A percentile compares a stretch with the other conserved stretches of the same genome.
phyloP scores from a whole-genome alignment of 306 rosid species.

The Rosa chinensis region DNA sequence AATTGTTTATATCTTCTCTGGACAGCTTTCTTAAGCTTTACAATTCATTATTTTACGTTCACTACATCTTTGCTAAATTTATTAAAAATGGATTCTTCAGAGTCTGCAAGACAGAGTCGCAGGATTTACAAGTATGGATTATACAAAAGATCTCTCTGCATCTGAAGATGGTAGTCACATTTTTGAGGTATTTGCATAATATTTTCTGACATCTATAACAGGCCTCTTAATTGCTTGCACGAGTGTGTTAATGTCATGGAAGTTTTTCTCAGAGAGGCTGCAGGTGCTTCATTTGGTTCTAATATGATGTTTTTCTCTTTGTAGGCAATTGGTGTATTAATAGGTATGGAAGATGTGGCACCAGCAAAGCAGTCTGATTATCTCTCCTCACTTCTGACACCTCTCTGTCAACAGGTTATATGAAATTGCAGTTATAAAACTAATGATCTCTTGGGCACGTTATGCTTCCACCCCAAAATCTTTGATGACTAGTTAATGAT shows the following conservation, averaged over 20 bases:
- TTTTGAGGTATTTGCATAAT: constrained; percentile 71
- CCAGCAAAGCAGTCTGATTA: constrained; percentile 83
- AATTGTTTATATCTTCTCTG: constrained; percentile 7
- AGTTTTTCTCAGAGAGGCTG: constrained; percentile 15
- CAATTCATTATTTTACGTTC: constrained; percentile 18
- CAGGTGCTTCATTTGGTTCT: constrained; percentile 20
- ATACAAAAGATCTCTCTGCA: constrained; percentile 58
- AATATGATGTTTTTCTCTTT: constrained; percentile 27
- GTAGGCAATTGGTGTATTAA: constrained; percentile 93
- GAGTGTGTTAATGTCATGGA: background rate
- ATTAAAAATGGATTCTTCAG: constrained; percentile 41
- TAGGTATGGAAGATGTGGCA: constrained; percentile 92
- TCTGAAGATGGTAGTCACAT: constrained; percentile 98
- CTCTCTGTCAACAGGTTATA: constrained; percentile 87
- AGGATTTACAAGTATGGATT: constrained; percentile 62
- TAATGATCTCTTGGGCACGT: constrained; percentile 11
- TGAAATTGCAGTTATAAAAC: constrained; percentile 22
- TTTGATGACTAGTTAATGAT: constrained; percentile 5
- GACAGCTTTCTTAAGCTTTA: constrained; percentile 18
- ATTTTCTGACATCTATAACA: background rate
- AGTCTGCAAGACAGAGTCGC: constrained; percentile 75
- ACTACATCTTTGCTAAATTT: constrained; percentile 11
- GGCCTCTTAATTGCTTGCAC: constrained; percentile 4
- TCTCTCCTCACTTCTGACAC: constrained; percentile 86
- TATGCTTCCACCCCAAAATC: constrained; percentile 3